A percentile compares a stretch with the other conserved stretches of the same genome.
Conservation (phyloP, 176 grass and related monocot genomes). For the Calamus simplicifolius region DNA sequence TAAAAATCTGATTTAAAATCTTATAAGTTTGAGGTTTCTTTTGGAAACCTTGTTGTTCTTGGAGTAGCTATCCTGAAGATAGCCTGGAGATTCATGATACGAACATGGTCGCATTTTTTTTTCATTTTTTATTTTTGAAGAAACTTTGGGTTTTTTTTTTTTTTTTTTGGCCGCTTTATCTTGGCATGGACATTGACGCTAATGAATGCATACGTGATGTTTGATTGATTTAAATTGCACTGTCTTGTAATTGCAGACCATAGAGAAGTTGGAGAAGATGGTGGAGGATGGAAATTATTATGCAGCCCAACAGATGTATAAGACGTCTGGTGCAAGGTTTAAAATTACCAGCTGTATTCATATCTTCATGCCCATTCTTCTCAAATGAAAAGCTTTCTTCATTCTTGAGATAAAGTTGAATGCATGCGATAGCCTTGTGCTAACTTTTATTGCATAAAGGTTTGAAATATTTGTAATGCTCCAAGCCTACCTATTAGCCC, state of each 20-base stretch:
- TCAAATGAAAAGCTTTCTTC: constrained; percentile 1
- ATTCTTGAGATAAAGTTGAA: constrained; percentile 1
- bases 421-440: neutral
- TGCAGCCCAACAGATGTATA: constrained; percentile 93
- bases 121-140: too few relatives aligned
- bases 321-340: constrained; percentile 80
- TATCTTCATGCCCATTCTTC: neutral
- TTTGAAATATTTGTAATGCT: too few relatives aligned
- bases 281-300: constrained; percentile 70
- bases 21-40: too few relatives aligned
- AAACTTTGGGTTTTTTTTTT: neutral
- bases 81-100: too few relatives aligned
- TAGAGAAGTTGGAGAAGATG: constrained; percentile 69
- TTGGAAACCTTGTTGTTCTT: too few relatives aligned
- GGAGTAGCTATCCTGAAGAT: too few relatives aligned
- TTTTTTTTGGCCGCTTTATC: neutral
- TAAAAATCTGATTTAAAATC: neutral
- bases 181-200: neutral
- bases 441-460: neutral
- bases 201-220: neutral
- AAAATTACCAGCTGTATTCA: neutral
- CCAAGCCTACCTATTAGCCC: too few relatives aligned
- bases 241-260: constrained; percentile 36
- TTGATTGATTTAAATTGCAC: neutral
- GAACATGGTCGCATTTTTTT: too few relatives aligned